Evolutionary conservation across 1,284 basidiomycete genomes (phyloP).

Genomic region (Xerocomus nothofagi): DNA sequence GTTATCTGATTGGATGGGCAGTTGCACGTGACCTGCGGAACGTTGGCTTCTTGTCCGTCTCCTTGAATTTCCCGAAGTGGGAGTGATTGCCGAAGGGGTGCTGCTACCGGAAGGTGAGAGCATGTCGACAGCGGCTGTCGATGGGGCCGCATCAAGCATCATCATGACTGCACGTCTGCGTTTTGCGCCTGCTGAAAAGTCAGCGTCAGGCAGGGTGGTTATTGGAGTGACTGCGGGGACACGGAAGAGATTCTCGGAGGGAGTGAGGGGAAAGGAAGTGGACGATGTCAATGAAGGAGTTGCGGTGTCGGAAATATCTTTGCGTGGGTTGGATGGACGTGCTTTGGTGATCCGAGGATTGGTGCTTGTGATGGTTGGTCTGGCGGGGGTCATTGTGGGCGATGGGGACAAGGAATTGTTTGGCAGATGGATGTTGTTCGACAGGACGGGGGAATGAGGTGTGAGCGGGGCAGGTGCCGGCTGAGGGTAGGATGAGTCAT

Average conservation of each 20-base stretch:
- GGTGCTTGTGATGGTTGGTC: conserved; percentile 18
- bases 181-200: conserved; percentile 43
- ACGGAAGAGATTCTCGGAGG: conserved; percentile 33
- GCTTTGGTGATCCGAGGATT: conserved; percentile 32
- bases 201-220: conserved; percentile 28
- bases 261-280: conserved; percentile 19
- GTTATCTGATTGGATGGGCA: conserved; percentile 42
- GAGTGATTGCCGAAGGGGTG: conserved; percentile 14
- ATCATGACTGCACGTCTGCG: conserved; percentile 62
- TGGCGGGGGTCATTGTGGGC: conserved; percentile 34
- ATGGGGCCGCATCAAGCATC: conserved; percentile 51
- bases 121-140: conserved; percentile 28
- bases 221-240: conserved; percentile 18
- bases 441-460: conserved; percentile 33
- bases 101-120: conserved; percentile 25
- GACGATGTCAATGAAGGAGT: conserved; percentile 13
- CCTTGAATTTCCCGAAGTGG: conserved; percentile 30
- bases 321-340: conserved; percentile 24
- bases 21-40: conserved; percentile 33
- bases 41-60: conserved; percentile 48
- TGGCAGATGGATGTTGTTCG: conserved; percentile 19
- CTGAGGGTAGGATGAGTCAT: conserved; percentile 17
- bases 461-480: conserved; percentile 17
- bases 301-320: conserved; percentile 25
- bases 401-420: conserved; percentile 35